Conservation (phyloP, 2,329 filamentous ascomycete genomes). For the Septoria petroselini region DNA sequence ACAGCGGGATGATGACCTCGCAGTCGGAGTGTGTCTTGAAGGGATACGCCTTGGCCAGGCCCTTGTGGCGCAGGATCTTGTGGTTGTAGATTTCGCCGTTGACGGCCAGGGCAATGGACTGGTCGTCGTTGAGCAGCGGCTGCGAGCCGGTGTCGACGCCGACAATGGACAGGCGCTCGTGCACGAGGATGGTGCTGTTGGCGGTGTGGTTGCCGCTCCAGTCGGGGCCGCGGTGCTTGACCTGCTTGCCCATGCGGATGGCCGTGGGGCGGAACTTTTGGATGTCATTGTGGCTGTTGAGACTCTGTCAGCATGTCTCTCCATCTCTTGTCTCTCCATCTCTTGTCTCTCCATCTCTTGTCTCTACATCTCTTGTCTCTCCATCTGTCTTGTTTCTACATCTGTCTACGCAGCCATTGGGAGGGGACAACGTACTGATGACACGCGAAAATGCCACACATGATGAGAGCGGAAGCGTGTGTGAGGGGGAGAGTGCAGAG, state of each 20-base stretch:
- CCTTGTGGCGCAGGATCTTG: constrained; percentile 78
- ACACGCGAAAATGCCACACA: constrained; percentile 98
- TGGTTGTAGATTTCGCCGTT: constrained; percentile 99
- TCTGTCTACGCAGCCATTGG: constrained; percentile 66
- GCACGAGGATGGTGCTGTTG: constrained; percentile 93
- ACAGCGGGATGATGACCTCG: constrained; percentile 97
- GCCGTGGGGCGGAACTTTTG: constrained; percentile 94
- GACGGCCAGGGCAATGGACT: constrained; percentile 84
- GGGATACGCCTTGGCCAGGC: constrained; percentile 76
- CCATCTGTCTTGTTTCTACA: no score
- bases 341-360: no score
- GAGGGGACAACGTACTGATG: constrained; percentile 73
- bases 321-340: constrained; percentile 17
- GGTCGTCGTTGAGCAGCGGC: constrained; percentile 88
- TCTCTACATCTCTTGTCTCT: no score
- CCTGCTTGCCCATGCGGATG: constrained; percentile 88
- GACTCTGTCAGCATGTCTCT: constrained; percentile 15
- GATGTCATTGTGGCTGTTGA: constrained; percentile 76
- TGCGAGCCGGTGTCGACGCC: constrained; percentile 96
- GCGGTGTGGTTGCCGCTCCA: constrained; percentile 88
- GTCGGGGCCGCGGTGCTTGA: constrained; percentile 95
- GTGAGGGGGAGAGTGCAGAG: not conserved
- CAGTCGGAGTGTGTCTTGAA: constrained; percentile 99
- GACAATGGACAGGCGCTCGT: constrained; percentile 96
- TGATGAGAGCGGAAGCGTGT: constrained; percentile 48